Conservation (phyloP, 2,329 filamentous ascomycete genomes). For the Cucurbitaria berberidis region DNA sequence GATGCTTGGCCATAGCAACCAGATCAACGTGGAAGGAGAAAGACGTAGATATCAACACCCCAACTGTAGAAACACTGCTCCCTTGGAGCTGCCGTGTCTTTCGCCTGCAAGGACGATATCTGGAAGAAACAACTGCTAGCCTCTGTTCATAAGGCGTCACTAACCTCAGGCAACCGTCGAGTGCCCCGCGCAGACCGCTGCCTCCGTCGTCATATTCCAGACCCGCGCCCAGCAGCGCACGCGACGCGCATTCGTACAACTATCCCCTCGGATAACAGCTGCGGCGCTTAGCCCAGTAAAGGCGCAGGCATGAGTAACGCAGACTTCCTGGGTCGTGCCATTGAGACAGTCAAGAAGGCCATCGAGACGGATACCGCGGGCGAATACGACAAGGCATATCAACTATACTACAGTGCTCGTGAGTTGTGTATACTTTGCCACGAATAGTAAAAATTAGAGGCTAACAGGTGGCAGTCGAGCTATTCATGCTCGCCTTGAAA, state of each 20-base stretch:
- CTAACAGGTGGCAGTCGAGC: slow-evolving; percentile 67
- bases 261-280: background rate
- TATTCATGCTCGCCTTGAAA: slow-evolving; percentile 98
- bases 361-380: slow-evolving; percentile 95
- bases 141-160: no score
- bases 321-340: slow-evolving; percentile 95
- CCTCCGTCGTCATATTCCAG: slow-evolving; percentile 15
- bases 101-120: background rate
- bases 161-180: no score
- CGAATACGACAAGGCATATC: slow-evolving; percentile 97
- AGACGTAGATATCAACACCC: slow-evolving; percentile 1
- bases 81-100: slow-evolving; percentile 1
- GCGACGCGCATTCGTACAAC: slow-evolving; percentile 15
- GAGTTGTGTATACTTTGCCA: slow-evolving; percentile 15
- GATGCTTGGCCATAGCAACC: slow-evolving; percentile 24
- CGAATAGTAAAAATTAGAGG: background rate
- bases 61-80: background rate
- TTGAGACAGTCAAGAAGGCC: slow-evolving; percentile 95
- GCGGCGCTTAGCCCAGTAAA: slow-evolving; percentile 10
- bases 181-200: slow-evolving; percentile 10
- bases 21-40: slow-evolving; percentile 1
- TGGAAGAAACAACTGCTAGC: background rate
- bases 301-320: slow-evolving; percentile 80
- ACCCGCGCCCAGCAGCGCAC: slow-evolving; percentile 8
- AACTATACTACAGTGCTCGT: slow-evolving; percentile 86